A percentile compares a stretch with the other conserved stretches of the same genome.
Evolutionary conservation across 2,329 filamentous ascomycete genomes (phyloP).

Genomic region (Paraphoma sp.): DNA sequence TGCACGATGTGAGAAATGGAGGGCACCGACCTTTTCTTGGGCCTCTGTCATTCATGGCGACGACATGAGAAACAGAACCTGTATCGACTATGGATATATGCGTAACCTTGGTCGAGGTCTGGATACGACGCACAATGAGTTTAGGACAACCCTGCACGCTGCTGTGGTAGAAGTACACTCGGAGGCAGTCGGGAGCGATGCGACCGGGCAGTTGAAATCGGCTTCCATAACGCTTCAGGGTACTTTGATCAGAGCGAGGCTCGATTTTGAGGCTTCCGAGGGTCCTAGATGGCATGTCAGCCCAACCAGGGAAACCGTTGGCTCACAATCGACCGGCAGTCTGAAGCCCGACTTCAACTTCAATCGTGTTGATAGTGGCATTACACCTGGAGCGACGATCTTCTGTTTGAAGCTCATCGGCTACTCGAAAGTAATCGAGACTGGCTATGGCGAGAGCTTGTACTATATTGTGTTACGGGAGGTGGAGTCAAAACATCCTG

Average conservation of each 20-base stretch:
- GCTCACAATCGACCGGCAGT: not conserved
- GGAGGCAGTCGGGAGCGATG: not conserved
- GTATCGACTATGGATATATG: not conserved
- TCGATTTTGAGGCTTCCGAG: no score
- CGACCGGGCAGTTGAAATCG: not conserved
- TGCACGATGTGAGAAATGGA: slow-evolving; percentile 2
- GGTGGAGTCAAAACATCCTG: not conserved
- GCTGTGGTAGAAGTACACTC: not conserved
- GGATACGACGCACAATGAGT: not conserved
- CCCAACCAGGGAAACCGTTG: no score
- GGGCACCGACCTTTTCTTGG: slow-evolving; percentile 20
- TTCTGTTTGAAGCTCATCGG: slow-evolving; percentile 5
- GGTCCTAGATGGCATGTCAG: not conserved
- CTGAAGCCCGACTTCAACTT: not conserved
- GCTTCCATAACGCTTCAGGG: slow-evolving; percentile 2
- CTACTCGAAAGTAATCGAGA: not conserved
- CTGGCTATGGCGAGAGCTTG: not conserved
- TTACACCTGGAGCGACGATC: not conserved
- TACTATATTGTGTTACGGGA: not conserved
- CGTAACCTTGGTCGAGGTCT: not conserved
- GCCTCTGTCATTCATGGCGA: slow-evolving; percentile 2
- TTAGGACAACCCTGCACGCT: not conserved
- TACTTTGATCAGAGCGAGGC: not conserved
- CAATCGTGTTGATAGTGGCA: not conserved
- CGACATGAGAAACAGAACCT: not conserved